Evolutionary conservation across 139 green algal species (phyloP), one percentile per base, ranked within the genome.

Genomic region (Coelastrella sp.): DNA sequence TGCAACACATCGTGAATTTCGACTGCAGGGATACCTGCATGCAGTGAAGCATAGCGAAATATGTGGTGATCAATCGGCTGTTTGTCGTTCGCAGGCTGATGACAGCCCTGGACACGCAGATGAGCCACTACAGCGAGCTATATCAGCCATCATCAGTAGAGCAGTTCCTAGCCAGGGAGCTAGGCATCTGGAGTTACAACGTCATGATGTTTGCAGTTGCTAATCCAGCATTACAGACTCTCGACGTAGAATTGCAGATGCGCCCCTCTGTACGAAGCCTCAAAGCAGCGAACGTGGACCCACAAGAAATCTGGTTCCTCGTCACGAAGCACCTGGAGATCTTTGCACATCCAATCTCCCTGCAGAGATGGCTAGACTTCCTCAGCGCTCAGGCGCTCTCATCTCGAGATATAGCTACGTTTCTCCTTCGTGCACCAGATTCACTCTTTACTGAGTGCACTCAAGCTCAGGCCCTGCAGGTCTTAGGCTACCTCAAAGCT

Each of bases 321-420:
- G 27, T 83, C 4, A 83, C 57, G 51, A 89, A 85, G 73, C 72
- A 68, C 5, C 68, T 67, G 34, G 35, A 67, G 25, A 78, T 92
- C 37, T 62, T 92, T 23, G 19, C 4, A 3, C 30, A 86, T 5
- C 83, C 86, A 9, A 76, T 79, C 1, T 35, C 38, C 13, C 80
- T 92, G 60, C 50, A 66, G 57, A n/a, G 45, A 34, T 85, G 85
- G 84, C 71, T 91, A 15, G 88, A 89, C 64, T 91, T 91, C 53
- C 60, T 89, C 2, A 25, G 34, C 37, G n/a, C 32, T 19, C 50
- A 69, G 13, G 48, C n/a, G 19, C 51, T 68, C 38, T 27, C 57
- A n/a, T 35, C n/a, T 5, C n/a, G 73, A 0, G 41, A 63, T 62
- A 60, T 87, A 68, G 60, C 78, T 57, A 90, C 86, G 60, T 89